Base-by-base conservation (phyloP, 768 basidiomycete genomes). In the Agaricus blazei region DNA sequence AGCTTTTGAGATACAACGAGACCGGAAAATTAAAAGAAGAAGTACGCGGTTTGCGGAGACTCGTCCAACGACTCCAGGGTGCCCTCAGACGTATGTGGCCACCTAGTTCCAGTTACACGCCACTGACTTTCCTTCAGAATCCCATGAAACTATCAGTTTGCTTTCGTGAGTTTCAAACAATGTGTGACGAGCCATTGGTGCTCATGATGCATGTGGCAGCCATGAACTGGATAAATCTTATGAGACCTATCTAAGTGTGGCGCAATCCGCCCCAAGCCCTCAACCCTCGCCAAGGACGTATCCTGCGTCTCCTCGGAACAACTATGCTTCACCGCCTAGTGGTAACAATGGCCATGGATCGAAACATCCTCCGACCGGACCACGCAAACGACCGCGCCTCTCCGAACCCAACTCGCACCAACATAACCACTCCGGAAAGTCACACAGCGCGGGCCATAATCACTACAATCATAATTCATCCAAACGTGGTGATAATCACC, bases 11-110 rank as follows among this genome's bases (percentile, higher is more conserved):
- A 66, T 74, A 74, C 26, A 81, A 86, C 40, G 90, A 93, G 69
- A 87, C 88, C 0, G 90, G 90, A 4, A 84, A 80, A 65, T 65
- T 93, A 59, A 90, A 90, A 66, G 91, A 92, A 64, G 88, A 93
- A 66, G 87, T 87, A 9, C 80, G 81, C 47, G 82, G 82, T 6
- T 73, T 93, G 52, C 76, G 83, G 34, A 75, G 82, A 60, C 81
- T 84, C 31, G 87, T 90, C 42, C 75, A 76, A 49, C 81, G 83
- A 63, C 73, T 93, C 31, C 87, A 93, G 67, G 75, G 75, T 29
- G 90, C 91, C 53, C 78, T 93, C 41, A 81, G 81, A 80, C 90
- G 91, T 93, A 61, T 42, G 51, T 24, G 41, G 42, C 11, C 52
- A 19, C 52, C 37, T n/a, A 27, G 52, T 15, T 31, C 37, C n/a